phyloP scores from a whole-genome alignment of 2,329 filamentous ascomycete genomes.

The Scedosporium dehoogii region DNA sequence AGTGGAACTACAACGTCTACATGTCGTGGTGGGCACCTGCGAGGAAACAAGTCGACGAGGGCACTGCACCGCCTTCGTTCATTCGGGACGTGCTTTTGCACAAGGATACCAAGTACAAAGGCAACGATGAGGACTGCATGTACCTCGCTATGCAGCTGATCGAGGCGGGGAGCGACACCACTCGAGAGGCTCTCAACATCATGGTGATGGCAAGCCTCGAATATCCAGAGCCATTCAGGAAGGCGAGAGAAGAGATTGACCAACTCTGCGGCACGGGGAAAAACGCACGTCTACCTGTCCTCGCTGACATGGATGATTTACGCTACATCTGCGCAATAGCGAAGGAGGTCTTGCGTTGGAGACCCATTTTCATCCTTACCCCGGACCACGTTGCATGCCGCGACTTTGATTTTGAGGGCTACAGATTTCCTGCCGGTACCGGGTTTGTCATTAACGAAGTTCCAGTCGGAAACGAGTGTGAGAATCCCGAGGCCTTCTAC shows the following conservation, averaged over 20 bases:
- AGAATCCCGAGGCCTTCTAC: slow-evolving; percentile 18
- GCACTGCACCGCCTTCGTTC: slow-evolving; percentile 22
- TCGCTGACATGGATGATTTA: slow-evolving; percentile 27
- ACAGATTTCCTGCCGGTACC: slow-evolving; percentile 31
- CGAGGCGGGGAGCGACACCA: slow-evolving; percentile 33
- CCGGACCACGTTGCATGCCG: slow-evolving; percentile 26
- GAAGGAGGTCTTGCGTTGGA: slow-evolving; percentile 36
- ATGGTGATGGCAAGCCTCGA: slow-evolving; percentile 19
- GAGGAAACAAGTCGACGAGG: slow-evolving; percentile 15
- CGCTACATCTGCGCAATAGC: slow-evolving; percentile 31
- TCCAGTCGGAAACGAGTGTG: slow-evolving; percentile 23
- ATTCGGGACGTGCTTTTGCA: slow-evolving; percentile 23
- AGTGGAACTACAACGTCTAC: slow-evolving; percentile 23
- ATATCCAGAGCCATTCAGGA: slow-evolving; percentile 22
- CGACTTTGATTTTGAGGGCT: slow-evolving; percentile 35
- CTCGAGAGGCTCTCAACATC: slow-evolving; percentile 24
- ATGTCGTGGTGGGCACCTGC: slow-evolving; percentile 23
- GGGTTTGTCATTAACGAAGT: slow-evolving; percentile 28
- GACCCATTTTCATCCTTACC: slow-evolving; percentile 26
- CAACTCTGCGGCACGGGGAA: slow-evolving; percentile 23
- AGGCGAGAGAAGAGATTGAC: slow-evolving; percentile 32
- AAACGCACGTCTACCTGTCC: slow-evolving; percentile 25
- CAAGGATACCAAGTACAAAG: slow-evolving; percentile 15
- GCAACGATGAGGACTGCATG: slow-evolving; percentile 26
- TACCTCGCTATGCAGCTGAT: slow-evolving; percentile 27